Evolutionary conservation across 345 rosid species (phyloP), one percentile per base, ranked within the genome.

Genomic region (Eucalyptus cloeziana): DNA sequence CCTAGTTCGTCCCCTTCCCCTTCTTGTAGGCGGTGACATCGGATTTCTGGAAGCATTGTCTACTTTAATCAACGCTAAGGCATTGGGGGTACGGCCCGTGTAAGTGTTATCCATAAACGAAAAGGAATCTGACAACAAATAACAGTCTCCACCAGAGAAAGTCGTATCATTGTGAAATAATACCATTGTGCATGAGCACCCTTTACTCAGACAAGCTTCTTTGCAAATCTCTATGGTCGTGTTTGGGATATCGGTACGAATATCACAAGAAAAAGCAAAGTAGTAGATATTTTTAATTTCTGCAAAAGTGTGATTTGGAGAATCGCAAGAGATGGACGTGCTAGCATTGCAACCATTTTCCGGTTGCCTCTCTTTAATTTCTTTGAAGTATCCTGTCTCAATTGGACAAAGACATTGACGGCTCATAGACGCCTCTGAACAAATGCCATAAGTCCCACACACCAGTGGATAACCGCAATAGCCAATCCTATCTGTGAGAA

Each of bases 1-100:
- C 27, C 1, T 37, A 19, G 47, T 37, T 1, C 47, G 83, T 1
- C 1, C 4, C 83, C 15, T 71, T 71, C 81, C 2, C 81, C 81
- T 33, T 71, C 81, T 40, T 0, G 71, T 64, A 0, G 37, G 0
- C 0, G 71, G 0, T 13, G 71, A 62, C 37, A 3, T 64, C 37
- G 2, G 2, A 14, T 40, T 37, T 37, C 81, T 1, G 1, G 27
- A 76, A 37, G 83, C 27, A 76, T 76, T 37, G 83, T 76, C 83
- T 0, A 76, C 83, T 37, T 71, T 76, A 76, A 76, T 37, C 2
- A 76, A 76, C 0, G 83, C 83, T 76, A 76, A 37, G 47, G 47
- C 83, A 40, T 76, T 76, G 0, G 47, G 83, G 27, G 83, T 76
- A 76, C 0, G 83, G 47, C 83, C 47, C 27, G 0, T 37, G 47